Evolutionary conservation across 257 asterid species (phyloP).

Genomic region (Primulina eburnea): DNA sequence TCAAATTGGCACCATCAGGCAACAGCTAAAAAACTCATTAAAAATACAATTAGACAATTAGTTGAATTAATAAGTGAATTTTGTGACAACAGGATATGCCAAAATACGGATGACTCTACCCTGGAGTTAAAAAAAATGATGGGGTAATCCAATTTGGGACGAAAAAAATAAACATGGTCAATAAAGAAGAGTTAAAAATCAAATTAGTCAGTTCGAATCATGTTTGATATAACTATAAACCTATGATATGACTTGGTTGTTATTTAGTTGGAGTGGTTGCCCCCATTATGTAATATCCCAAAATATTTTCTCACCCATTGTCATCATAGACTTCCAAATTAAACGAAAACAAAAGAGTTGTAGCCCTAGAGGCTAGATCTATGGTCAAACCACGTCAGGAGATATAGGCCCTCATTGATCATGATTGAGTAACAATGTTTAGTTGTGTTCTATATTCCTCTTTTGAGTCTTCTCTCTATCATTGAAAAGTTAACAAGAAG

Average conservation of each 20-base stretch:
- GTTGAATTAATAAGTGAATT: too few species aligned
- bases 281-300: not conserved
- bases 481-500: not conserved
- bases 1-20: not conserved
- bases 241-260: not conserved
- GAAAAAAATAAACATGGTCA: not conserved
- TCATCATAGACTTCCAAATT: too few species aligned
- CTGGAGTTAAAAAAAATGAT: not conserved
- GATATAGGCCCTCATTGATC: too few species aligned
- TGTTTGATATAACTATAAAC: not conserved
- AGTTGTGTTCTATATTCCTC: too few species aligned
- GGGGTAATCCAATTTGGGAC: not conserved
- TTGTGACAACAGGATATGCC: not conserved
- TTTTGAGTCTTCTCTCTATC: too few species aligned
- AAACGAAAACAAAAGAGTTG: not conserved
- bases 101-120: not conserved
- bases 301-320: not conserved
- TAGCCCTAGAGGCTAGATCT: too few species aligned
- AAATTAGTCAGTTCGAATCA: not conserved
- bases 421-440: too few species aligned
- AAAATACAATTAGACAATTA: too few species aligned
- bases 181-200: not conserved
- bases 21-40: not conserved
- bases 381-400: too few species aligned
- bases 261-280: not conserved